Conservation (phyloP, 2,329 filamentous ascomycete genomes). For the Botrytis elliptica region DNA sequence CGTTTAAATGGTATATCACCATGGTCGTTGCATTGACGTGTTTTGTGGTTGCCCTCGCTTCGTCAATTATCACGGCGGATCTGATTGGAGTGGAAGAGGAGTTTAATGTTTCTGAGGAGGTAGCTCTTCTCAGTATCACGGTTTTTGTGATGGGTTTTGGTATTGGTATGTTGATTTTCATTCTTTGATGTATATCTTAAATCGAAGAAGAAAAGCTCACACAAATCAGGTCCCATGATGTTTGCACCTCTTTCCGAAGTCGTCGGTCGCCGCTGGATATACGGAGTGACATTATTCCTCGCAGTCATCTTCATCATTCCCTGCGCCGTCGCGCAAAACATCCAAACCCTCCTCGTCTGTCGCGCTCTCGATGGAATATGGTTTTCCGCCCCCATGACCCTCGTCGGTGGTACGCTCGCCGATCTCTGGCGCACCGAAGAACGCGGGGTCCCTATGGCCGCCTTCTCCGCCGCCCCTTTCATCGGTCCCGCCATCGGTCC, state of each 20-base stretch:
- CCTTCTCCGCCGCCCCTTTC: conserved; percentile 80
- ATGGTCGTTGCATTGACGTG: conserved; percentile 79
- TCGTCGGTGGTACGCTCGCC: conserved; percentile 78
- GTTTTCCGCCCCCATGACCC: conserved; percentile 82
- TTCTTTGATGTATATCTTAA: too few species aligned
- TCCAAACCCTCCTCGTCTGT: conserved; percentile 72
- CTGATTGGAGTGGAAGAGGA: conserved; percentile 60
- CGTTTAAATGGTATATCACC: conserved; percentile 78
- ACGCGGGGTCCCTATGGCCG: conserved; percentile 82
- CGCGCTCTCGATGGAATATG: conserved; percentile 78
- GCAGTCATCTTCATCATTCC: conserved; percentile 80
- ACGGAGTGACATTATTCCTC: conserved; percentile 46
- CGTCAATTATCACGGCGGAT: conserved; percentile 76
- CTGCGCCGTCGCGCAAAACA: conserved; percentile 73
- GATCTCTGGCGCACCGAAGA: conserved; percentile 85
- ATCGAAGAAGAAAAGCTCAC: not conserved
- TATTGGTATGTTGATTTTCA: conserved; percentile 52
- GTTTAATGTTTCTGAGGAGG: conserved; percentile 70
- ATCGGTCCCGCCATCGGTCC: conserved; percentile 77
- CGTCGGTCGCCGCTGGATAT: conserved; percentile 69
- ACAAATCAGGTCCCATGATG: conserved; percentile 61
- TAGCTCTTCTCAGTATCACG: conserved; percentile 68
- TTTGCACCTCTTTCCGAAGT: conserved; percentile 80
- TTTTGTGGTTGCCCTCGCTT: conserved; percentile 64
- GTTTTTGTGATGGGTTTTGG: conserved; percentile 83